phyloP scores from a whole-genome alignment of 306 rosid genomes.

The Inga oerstediana region DNA sequence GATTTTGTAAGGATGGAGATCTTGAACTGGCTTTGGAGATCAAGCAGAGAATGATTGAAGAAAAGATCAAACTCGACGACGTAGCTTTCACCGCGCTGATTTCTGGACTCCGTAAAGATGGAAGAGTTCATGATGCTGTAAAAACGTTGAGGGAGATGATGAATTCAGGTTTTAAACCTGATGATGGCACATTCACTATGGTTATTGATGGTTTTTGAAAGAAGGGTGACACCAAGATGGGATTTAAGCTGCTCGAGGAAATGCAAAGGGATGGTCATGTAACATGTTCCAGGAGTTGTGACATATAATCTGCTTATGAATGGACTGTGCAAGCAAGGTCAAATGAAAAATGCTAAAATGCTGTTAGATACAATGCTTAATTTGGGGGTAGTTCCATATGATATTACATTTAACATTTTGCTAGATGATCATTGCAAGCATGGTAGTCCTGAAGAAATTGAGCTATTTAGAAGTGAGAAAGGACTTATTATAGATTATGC shows the following conservation, averaged over 20 bases:
- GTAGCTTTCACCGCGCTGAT: slow-evolving; percentile 81
- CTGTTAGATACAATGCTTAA: no score
- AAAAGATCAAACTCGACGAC: slow-evolving; percentile 65
- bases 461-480: slow-evolving; percentile 57
- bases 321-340: no score
- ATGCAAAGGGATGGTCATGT: no score
- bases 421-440: slow-evolving; percentile 85
- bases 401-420: no score
- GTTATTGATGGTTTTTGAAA: slow-evolving; percentile 80
- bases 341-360: no score
- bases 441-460: slow-evolving; percentile 48
- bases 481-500: slow-evolving; percentile 81
- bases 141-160: slow-evolving; percentile 68
- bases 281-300: no score
- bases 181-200: slow-evolving; percentile 74
- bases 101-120: slow-evolving; percentile 75
- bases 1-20: slow-evolving; percentile 84
- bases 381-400: no score
- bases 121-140: slow-evolving; percentile 53
- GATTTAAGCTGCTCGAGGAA: slow-evolving; percentile 72
- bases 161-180: slow-evolving; percentile 36
- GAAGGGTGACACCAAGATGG: slow-evolving; percentile 69
- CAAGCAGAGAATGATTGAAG: slow-evolving; percentile 55
- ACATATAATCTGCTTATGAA: no score
- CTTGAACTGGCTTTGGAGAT: slow-evolving; percentile 64